Conservation (phyloP, 2,329 filamentous ascomycete species). For the Elsinoe fawcettii region DNA sequence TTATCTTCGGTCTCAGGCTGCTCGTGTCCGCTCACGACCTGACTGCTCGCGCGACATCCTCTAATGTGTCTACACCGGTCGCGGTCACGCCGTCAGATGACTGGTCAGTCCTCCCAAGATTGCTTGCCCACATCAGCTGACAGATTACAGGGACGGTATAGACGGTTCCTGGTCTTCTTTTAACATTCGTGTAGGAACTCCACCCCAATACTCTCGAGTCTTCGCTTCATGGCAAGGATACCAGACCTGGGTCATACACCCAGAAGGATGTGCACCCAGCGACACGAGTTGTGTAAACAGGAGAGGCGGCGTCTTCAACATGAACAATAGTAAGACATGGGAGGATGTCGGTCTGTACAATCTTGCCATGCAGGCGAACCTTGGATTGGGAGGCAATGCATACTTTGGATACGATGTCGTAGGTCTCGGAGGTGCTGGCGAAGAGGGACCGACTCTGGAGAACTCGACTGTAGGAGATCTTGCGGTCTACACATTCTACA, state of each 20-base stretch:
- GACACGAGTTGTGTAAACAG: conserved; percentile 40
- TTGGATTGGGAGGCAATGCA: conserved; percentile 55
- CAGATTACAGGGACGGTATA: conserved; percentile 48
- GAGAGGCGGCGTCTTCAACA: conserved; percentile 54
- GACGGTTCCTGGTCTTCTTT: conserved; percentile 69
- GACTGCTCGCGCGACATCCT: conserved; percentile 1
- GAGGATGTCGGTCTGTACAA: conserved; percentile 51
- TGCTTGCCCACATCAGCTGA: conserved; percentile 1
- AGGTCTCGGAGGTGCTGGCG: conserved; percentile 33
- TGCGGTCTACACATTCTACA: conserved; percentile 35
- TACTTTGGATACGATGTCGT: conserved; percentile 53
- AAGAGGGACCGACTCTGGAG: conserved; percentile 34
- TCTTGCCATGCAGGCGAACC: conserved; percentile 49
- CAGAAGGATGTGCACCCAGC: conserved; percentile 45
- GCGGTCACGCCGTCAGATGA: conserved; percentile 11
- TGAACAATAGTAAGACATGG: conserved; percentile 50
- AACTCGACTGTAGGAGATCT: conserved; percentile 38
- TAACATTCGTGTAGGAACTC: conserved; percentile 50
- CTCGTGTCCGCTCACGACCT: background rate
- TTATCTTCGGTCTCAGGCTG: background rate
- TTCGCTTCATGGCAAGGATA: conserved; percentile 60
- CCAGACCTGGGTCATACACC: conserved; percentile 61
- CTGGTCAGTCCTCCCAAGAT: background rate
- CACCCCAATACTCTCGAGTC: conserved; percentile 47
- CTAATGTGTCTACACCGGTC: background rate